Base-by-base conservation (phyloP, 1,284 basidiomycete genomes). In the Bothia castanella region DNA sequence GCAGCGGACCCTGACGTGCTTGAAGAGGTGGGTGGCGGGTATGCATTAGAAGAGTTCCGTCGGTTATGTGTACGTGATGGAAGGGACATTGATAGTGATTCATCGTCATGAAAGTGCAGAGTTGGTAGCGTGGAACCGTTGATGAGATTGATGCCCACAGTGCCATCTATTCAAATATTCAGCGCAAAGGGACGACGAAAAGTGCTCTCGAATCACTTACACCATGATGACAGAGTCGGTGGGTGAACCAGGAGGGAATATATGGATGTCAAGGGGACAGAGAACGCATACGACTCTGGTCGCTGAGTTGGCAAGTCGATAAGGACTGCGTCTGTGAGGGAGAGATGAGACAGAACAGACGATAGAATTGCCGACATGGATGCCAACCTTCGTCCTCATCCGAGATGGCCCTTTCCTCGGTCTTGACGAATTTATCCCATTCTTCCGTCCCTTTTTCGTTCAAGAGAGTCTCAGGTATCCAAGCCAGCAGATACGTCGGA, bases 81-180 rank as follows among this genome's bases (percentile, higher is more conserved):
- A 43, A 79, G 68, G 21, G 78, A 79, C 69, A 85, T 81, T 9
- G 91, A 92, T 29, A 79, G 81, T 0, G 92, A 93, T 67, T 97
- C 94, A 58, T 98, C 95, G 63, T 98, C 96, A 66, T 98, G 96
- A 68, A 98, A 98, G 69, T 93, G 85, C 5, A 99, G 78, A 0
- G 90, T 93, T 0, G 93, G 92, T 0, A 97, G 77, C 0, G 92
- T 93, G 35, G 92, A 80, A 13, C 94, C 93, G 55, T 88, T 95
- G 47, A 87, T 87, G 35, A 97, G 81, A 64, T 95, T 96, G 55
- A 92, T 79, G 25, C 80, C 83, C 58, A 88, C 80, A 19, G 87
- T 85, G 8, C 86, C 85, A 63, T 89, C 86, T 88, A 49, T 23
- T 46, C 29, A n/a, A 21, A 47, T 1, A 20, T 37, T 37, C 7